These are phyloP conservation scores for Ichthyophthirius multifiliis DNA, from an alignment of 169 alveolate species.

Conservation along the genomic window DNA sequence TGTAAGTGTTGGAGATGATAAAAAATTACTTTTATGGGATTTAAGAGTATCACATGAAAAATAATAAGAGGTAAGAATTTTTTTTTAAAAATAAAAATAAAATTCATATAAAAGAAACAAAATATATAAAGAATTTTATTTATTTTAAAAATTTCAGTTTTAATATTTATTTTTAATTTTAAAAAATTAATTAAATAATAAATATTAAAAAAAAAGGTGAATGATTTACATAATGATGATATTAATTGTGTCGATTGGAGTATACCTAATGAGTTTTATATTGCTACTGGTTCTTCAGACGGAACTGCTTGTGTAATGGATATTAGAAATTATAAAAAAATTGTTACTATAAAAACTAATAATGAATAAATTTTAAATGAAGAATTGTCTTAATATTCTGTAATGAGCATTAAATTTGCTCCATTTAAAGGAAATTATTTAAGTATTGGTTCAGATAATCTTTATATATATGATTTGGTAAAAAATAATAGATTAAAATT, in stretches of 20 bases:
- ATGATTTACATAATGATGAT: conserved; percentile 24
- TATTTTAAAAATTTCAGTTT: too few relatives aligned
- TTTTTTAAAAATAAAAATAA: too few relatives aligned
- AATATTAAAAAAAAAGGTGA: not conserved
- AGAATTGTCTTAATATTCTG: not conserved
- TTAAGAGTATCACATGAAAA: not conserved
- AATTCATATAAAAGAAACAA: too few relatives aligned
- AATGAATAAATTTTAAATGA: not conserved
- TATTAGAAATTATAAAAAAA: conserved; percentile 12
- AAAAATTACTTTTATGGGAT: not conserved
- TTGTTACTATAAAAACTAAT: not conserved
- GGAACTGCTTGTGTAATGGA: conserved; percentile 23
- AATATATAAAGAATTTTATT: too few relatives aligned
- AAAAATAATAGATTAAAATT: not conserved
- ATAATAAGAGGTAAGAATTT: not conserved
- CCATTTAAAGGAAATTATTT: conserved; percentile 18
- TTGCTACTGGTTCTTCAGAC: conserved; percentile 39
- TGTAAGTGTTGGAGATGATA: conserved; percentile 14
- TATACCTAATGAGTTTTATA: conserved; percentile 23
- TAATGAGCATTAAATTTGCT: conserved; percentile 12
- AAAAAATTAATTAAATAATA: too few relatives aligned
- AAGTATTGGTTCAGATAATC: conserved; percentile 29
- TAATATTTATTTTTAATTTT: too few relatives aligned
- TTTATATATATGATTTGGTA: conserved; percentile 15
- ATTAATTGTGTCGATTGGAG: conserved; percentile 39